A percentile compares a stretch with the other conserved stretches of the same genome.
phyloP scores from a whole-genome alignment of 148 eudicot genomes.

The Dysphania ambrosioides region DNA sequence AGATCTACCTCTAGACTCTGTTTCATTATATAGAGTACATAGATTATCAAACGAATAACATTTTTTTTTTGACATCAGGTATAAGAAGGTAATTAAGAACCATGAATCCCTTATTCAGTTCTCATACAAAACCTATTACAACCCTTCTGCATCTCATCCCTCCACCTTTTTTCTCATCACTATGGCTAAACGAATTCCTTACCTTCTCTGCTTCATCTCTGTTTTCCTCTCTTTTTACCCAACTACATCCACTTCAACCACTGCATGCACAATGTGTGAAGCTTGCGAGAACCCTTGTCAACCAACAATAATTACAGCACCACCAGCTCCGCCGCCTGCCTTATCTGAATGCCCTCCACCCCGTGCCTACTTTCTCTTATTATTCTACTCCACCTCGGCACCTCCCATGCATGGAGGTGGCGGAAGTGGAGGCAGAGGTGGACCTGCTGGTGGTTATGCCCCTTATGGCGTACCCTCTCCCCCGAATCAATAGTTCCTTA shows the following conservation, averaged over 20 bases:
- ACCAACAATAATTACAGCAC: slow-evolving; percentile 17
- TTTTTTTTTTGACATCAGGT: too few relatives aligned
- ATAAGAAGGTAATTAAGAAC: too few relatives aligned
- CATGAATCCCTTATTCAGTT: too few relatives aligned
- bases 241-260: slow-evolving; percentile 28
- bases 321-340: slow-evolving; percentile 20
- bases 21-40: too few relatives aligned
- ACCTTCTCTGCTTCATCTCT: slow-evolving; percentile 15
- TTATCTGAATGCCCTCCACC: not conserved
- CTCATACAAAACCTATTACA: too few relatives aligned
- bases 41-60: too few relatives aligned
- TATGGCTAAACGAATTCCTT: slow-evolving; percentile 14
- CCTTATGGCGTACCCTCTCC: slow-evolving; percentile 35
- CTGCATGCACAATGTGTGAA: slow-evolving; percentile 51
- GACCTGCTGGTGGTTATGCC: not conserved
- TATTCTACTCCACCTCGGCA: slow-evolving; percentile 26
- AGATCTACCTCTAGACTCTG: too few relatives aligned
- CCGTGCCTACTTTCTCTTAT: slow-evolving; percentile 12
- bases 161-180: slow-evolving; percentile 1
- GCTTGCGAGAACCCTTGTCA: slow-evolving; percentile 63
- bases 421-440: too few relatives aligned
- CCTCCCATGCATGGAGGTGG: not conserved
- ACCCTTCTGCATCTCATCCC: not conserved
- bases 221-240: slow-evolving; percentile 16
- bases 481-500: slow-evolving; percentile 49